Conservation (phyloP, 2,329 filamentous ascomycete genomes). For the Drechslerella dactyloides region DNA sequence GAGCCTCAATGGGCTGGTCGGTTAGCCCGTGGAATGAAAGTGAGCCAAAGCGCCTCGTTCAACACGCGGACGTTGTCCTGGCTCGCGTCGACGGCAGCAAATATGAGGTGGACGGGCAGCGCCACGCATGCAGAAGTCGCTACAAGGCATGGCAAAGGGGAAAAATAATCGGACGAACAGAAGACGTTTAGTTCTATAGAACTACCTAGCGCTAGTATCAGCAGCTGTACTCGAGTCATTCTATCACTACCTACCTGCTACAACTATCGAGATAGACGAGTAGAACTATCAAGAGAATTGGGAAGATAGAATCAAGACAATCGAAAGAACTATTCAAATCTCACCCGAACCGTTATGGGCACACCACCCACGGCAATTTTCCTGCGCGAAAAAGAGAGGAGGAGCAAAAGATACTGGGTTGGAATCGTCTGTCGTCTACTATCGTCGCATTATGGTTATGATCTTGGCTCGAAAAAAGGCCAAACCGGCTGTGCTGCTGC, state of each 20-base stretch:
- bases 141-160: slow-evolving; percentile 32
- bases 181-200: slow-evolving; percentile 51
- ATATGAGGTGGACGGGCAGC: slow-evolving; percentile 6
- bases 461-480: slow-evolving; percentile 13
- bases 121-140: slow-evolving; percentile 17
- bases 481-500: slow-evolving; percentile 25
- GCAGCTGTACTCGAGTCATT: slow-evolving; percentile 52
- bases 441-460: slow-evolving; percentile 18
- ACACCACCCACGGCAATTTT: slow-evolving; percentile 38
- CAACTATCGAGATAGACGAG: slow-evolving; percentile 52
- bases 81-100: slow-evolving; percentile 26
- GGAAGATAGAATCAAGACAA: slow-evolving; percentile 52
- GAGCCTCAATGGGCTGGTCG: slow-evolving; percentile 19
- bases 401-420: slow-evolving; percentile 17
- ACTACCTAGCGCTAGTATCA: slow-evolving; percentile 52
- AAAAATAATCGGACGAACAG: slow-evolving; percentile 46
- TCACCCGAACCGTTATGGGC: slow-evolving; percentile 41
- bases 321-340: slow-evolving; percentile 50
- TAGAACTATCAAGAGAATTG: slow-evolving; percentile 51
- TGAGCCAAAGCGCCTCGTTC: slow-evolving; percentile 35
- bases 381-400: slow-evolving; percentile 28
- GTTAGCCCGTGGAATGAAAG: slow-evolving; percentile 10
- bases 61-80: slow-evolving; percentile 29
- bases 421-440: slow-evolving; percentile 2
- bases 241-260: slow-evolving; percentile 52